Evolutionary conservation across 352 stramenopile genomes (phyloP), one percentile per base, ranked within the genome.

Genomic region (Pythium vanterpoolii): DNA sequence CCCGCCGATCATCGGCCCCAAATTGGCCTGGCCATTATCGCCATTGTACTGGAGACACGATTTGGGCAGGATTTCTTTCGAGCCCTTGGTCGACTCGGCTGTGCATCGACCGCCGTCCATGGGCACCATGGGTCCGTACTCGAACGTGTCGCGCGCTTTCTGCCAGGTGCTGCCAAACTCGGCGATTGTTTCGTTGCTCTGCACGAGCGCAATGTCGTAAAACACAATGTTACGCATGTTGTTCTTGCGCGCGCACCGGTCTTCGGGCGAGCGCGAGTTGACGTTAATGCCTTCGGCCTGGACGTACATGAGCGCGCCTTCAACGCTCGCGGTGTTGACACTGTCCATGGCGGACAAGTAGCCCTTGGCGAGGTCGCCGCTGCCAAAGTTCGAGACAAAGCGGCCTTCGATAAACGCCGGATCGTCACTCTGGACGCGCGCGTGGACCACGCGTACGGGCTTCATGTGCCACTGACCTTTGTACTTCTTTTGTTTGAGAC

Each of bases 271-370:
- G 3, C 82, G 79, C 19, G 71, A 71, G 48, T 86, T 79, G 13
- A 79, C 43, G 62, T 94, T 89, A 68, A 94, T 94, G 26, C 80
- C 79, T 40, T 94, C 84, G 1, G 82, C 81, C 66, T 92, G 82
- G 5, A 94, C 81, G 57, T 90, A 94, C 80, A 92, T 91, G 50
- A 94, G 76, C 5, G 79, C 73, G 14, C 84, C 84, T 45, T 92
- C 82, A 0, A 94, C 79, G 23, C 60, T 69, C 5, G 66, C 66
- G 21, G 56, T 68, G 60, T 73, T 73, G 28, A 73, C 66, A 5
- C 34, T 64, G 56, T 73, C 66, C 60, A 73, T 65, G 10, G 63
- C 73, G n/a, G 72, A 78, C 14, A 79, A 42, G 69, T 92, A 92
- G 0, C 79, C 82, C 13, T 72, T 71, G 10, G 79, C 65, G 8